These are phyloP conservation scores for Hibiscus mutabilis DNA, from an alignment of 345 rosid genomes.

Conservation along the genomic window DNA sequence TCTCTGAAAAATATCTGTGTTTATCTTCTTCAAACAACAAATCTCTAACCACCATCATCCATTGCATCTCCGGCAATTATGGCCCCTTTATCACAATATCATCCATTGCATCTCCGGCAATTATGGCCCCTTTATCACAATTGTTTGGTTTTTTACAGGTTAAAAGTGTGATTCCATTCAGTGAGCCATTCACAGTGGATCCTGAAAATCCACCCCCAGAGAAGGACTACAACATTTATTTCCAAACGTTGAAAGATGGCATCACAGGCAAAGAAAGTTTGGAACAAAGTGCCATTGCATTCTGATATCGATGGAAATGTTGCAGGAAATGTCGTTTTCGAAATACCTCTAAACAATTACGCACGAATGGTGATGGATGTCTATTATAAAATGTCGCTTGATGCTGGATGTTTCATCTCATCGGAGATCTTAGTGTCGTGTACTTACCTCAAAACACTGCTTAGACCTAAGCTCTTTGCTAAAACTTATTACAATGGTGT, in stretches of 20 bases:
- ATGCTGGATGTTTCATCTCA: not conserved
- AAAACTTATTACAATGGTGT: not conserved
- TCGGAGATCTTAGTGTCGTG: not conserved
- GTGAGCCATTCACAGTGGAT: constrained; percentile 80
- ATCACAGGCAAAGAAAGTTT: constrained; percentile 75
- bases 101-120: too few relatives aligned
- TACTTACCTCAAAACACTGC: not conserved
- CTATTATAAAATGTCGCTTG: too few relatives aligned
- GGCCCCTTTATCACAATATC: too few relatives aligned
- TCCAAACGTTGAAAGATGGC: constrained; percentile 67
- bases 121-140: too few relatives aligned
- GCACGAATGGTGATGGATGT: not conserved
- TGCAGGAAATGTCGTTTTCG: not conserved
- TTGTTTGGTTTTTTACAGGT: constrained; percentile 42
- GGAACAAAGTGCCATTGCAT: constrained; percentile 47
- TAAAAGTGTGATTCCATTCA: constrained; percentile 80
- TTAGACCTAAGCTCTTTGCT: not conserved
- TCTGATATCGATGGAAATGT: constrained; percentile 23
- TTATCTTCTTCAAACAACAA: too few relatives aligned
- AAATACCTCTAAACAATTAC: not conserved
- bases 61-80: too few relatives aligned
- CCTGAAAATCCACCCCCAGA: constrained; percentile 81
- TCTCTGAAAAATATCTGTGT: too few relatives aligned
- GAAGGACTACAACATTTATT: constrained; percentile 70
- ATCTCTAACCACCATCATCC: too few relatives aligned